Conservation (phyloP, 768 basidiomycete species). For the Tylopilus sp. region DNA sequence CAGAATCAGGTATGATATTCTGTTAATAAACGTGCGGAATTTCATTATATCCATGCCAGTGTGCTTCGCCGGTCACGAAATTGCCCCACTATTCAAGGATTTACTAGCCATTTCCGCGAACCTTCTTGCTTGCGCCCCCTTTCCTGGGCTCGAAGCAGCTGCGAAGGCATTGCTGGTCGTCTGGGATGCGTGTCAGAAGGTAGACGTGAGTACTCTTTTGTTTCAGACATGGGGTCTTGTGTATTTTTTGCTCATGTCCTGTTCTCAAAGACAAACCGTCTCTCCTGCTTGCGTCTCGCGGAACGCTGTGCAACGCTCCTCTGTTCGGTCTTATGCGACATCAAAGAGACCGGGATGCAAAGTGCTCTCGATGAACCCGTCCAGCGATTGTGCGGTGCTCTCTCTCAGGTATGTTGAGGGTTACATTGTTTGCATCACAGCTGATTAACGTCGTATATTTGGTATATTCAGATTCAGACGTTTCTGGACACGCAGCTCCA, state of each 20-base stretch:
- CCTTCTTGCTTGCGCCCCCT: slow-evolving; percentile 46
- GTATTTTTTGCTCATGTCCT: background rate
- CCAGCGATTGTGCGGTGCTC: slow-evolving; percentile 22
- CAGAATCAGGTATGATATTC: slow-evolving; percentile 15
- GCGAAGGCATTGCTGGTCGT: slow-evolving; percentile 52
- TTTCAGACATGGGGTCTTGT: background rate
- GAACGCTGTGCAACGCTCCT: slow-evolving; percentile 71
- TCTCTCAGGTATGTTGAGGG: slow-evolving; percentile 44
- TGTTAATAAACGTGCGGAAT: background rate
- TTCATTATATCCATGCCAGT: slow-evolving; percentile 15
- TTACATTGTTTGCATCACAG: background rate
- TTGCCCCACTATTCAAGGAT: slow-evolving; percentile 35
- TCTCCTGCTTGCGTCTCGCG: slow-evolving; percentile 66
- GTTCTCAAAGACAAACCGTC: slow-evolving; percentile 53
- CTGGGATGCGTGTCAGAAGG: slow-evolving; percentile 60
- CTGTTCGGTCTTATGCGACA: slow-evolving; percentile 58
- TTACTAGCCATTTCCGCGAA: slow-evolving; percentile 34
- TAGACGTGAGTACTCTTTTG: slow-evolving; percentile 48
- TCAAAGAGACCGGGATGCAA: slow-evolving; percentile 52
- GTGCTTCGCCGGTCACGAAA: slow-evolving; percentile 32
- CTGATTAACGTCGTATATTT: background rate
- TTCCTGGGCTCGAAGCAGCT: slow-evolving; percentile 52
- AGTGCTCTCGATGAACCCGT: slow-evolving; percentile 51
- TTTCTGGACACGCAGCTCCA: slow-evolving; percentile 60
- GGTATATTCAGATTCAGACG: slow-evolving; percentile 38